Conservation (phyloP, 2,329 filamentous ascomycete species). For the Didymosphaeria variabile region DNA sequence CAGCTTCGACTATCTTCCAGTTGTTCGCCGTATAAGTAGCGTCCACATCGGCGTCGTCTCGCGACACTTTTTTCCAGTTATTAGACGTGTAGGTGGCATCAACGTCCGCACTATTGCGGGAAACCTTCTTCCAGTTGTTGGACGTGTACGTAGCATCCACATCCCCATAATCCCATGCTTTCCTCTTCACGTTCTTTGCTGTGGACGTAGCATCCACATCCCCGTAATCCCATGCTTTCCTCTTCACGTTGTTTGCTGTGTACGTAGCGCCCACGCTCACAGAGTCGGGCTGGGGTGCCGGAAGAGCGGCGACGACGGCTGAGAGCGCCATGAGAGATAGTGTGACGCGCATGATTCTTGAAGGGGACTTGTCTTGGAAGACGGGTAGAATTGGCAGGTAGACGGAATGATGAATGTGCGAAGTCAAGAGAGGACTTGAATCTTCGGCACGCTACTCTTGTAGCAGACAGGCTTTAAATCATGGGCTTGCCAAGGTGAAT, state of each 20-base stretch:
- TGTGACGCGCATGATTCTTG: neutral
- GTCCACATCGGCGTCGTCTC: neutral
- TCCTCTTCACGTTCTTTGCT: too few species aligned
- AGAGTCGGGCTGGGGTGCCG: neutral
- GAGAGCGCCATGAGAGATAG: neutral
- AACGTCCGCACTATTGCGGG: neutral
- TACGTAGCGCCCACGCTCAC: neutral
- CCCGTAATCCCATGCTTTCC: too few species aligned
- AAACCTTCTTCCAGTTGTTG: too few species aligned
- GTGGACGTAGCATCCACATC: neutral
- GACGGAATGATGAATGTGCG: too few species aligned
- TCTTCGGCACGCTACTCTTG: too few species aligned
- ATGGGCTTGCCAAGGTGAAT: too few species aligned
- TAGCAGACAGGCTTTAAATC: too few species aligned
- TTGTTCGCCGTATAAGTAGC: neutral
- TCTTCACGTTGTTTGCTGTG: neutral
- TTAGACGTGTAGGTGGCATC: neutral
- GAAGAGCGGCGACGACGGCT: neutral
- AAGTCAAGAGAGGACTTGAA: too few species aligned
- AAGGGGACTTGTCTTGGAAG: too few species aligned
- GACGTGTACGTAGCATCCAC: neutral
- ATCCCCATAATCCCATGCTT: too few species aligned
- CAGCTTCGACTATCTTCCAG: too few species aligned
- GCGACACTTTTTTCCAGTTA: neutral
- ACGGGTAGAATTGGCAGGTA: too few species aligned